Percentiles rank a stretch among this genome's conserved stretches.
Evolutionary conservation across 139 green algal species (phyloP).

Genomic region (Chloropicon primus): DNA sequence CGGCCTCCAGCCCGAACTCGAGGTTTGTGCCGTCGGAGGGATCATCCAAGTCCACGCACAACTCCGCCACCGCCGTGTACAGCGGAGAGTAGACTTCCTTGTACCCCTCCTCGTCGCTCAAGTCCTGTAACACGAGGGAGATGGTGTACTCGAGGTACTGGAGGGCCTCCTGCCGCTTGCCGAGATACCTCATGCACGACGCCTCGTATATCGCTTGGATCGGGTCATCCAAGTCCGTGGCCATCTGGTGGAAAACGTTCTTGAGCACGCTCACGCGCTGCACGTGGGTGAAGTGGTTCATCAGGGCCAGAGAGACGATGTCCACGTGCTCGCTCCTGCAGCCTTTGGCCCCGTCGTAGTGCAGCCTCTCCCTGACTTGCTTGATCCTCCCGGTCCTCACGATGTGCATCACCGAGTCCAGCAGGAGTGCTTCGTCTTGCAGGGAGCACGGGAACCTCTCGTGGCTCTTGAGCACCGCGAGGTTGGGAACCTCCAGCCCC

Average conservation of each 20-base stretch:
- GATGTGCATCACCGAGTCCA: neutral
- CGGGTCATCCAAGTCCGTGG: neutral
- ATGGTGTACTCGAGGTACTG: neutral
- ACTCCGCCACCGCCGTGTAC: neutral
- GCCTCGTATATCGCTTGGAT: neutral
- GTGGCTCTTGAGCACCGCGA: neutral
- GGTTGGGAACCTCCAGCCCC: neutral
- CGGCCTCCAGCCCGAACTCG: neutral
- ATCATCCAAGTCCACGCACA: neutral
- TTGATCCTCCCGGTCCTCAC: neutral
- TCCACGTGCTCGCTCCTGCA: neutral
- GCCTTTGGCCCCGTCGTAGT: neutral
- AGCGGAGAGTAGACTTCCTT: neutral
- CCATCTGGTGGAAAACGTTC: neutral
- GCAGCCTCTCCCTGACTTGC: neutral
- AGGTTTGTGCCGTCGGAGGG: neutral
- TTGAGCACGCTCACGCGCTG: neutral
- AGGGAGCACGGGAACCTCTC: neutral
- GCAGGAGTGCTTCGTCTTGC: neutral
- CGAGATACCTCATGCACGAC: neutral
- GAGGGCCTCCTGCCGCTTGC: neutral
- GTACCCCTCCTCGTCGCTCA: neutral
- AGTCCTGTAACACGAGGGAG: neutral
- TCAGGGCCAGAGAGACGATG: neutral
- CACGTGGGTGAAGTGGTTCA: neutral